Conservation (phyloP, 2,329 filamentous ascomycete species). For the Alternaria sp. region DNA sequence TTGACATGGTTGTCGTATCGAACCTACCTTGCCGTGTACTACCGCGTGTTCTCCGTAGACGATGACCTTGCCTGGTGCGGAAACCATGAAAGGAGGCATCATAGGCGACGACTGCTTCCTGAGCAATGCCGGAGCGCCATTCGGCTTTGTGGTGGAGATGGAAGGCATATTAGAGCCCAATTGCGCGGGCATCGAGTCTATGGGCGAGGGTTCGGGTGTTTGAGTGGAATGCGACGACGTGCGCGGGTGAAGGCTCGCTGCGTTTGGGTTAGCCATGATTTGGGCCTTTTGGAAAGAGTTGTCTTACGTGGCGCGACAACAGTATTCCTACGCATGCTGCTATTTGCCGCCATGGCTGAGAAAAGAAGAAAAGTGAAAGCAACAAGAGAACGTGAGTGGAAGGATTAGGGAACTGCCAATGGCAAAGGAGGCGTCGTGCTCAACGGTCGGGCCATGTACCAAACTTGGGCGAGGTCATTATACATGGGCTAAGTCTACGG, state of each 20-base stretch:
- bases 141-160: constrained; percentile 16
- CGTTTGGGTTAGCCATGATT: constrained; percentile 23
- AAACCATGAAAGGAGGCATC: constrained; percentile 95
- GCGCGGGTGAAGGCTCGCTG: constrained; percentile 34
- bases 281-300: neutral
- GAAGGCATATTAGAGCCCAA: constrained; percentile 33
- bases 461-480: constrained; percentile 25
- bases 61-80: constrained; percentile 96
- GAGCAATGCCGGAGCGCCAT: constrained; percentile 29
- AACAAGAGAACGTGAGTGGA: neutral
- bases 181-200: constrained; percentile 40
- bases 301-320: constrained; percentile 35
- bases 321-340: constrained; percentile 34
- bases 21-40: constrained; percentile 87
- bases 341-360: constrained; percentile 35
- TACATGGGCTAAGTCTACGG: constrained; percentile 16
- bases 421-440: constrained; percentile 23
- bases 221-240: constrained; percentile 37
- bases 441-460: neutral
- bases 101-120: constrained; percentile 62
- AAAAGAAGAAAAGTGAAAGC: neutral
- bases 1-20: neutral
- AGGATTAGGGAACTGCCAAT: neutral
- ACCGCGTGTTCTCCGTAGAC: constrained; percentile 98
- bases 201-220: constrained; percentile 37